phyloP scores from a whole-genome alignment of 306 rosid genomes.

The Spatholobus suberectus region DNA sequence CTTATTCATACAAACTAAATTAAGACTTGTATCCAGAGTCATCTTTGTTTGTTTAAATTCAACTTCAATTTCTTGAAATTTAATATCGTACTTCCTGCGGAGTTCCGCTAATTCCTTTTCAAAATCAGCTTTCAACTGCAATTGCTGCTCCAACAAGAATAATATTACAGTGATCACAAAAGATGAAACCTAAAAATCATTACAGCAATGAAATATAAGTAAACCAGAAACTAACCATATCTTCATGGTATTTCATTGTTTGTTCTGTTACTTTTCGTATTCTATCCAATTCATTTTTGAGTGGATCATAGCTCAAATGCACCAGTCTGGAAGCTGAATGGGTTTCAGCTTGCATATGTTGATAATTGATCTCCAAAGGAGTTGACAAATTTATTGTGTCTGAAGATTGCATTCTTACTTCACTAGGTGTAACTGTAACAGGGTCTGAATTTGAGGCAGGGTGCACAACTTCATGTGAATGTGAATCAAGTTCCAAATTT shows the following conservation, averaged over 20 bases:
- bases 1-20: slow-evolving; percentile 56
- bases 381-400: slow-evolving; percentile 46
- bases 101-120: slow-evolving; percentile 80
- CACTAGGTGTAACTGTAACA: slow-evolving; percentile 24
- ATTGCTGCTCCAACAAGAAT: slow-evolving; percentile 63
- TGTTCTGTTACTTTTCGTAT: slow-evolving; percentile 52
- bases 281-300: slow-evolving; percentile 71
- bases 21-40: slow-evolving; percentile 52
- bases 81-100: slow-evolving; percentile 61
- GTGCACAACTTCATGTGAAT: slow-evolving; percentile 35
- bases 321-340: slow-evolving; percentile 43
- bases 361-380: slow-evolving; percentile 54
- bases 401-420: slow-evolving; percentile 40
- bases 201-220: slow-evolving; percentile 19
- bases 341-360: slow-evolving; percentile 46
- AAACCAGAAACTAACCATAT: slow-evolving; percentile 63
- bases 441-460: slow-evolving; percentile 42
- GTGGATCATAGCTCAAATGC: slow-evolving; percentile 57
- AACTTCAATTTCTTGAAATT: slow-evolving; percentile 55
- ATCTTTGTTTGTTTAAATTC: slow-evolving; percentile 54
- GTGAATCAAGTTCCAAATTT: slow-evolving; percentile 14
- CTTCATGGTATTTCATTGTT: slow-evolving; percentile 47
- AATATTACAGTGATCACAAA: slow-evolving; percentile 33
- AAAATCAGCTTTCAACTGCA: slow-evolving; percentile 60
- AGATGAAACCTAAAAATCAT: slow-evolving; percentile 20